A percentile compares a stretch with the other conserved stretches of the same genome.
These are phyloP conservation scores for Leccinum variabile DNA, from an alignment of 1,284 basidiomycete genomes.

Conservation along the genomic window DNA sequence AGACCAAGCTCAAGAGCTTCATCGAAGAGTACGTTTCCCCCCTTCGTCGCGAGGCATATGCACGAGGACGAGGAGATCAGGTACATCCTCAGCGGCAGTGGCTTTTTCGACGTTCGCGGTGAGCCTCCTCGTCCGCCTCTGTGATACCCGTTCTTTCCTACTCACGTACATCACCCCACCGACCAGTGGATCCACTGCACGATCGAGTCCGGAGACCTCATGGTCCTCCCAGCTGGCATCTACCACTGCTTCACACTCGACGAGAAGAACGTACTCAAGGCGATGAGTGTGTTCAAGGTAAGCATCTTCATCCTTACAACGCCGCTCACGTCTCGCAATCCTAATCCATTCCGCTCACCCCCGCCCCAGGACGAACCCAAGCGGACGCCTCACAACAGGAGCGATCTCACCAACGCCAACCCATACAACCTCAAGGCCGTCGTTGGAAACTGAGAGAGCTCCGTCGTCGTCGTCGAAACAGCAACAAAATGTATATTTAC, in stretches of 20 bases:
- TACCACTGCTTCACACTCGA: constrained; percentile 88
- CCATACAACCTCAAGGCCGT: constrained; percentile 55
- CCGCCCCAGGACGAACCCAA: too few species aligned
- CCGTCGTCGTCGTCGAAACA: not conserved
- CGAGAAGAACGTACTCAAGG: constrained; percentile 62
- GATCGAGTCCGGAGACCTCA: constrained; percentile 67
- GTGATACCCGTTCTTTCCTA: not conserved
- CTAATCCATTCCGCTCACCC: too few species aligned
- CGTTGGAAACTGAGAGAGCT: constrained; percentile 29
- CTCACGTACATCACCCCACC: constrained; percentile 36
- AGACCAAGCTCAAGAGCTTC: constrained; percentile 76
- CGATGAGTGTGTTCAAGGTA: constrained; percentile 68
- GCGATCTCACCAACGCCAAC: constrained; percentile 58
- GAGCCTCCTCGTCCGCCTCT: constrained; percentile 18
- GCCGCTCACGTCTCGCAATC: too few species aligned
- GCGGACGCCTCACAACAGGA: too few species aligned
- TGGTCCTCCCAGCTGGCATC: constrained; percentile 72
- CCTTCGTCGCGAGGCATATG: constrained; percentile 52
- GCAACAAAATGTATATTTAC: not conserved
- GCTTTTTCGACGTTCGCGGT: constrained; percentile 86
- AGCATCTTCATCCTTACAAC: too few species aligned
- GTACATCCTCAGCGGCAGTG: constrained; percentile 78
- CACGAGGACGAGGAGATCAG: constrained; percentile 90
- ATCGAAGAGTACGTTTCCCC: constrained; percentile 66
- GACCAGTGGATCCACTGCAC: constrained; percentile 76